Evolutionary conservation across 805 yeast genomes (phyloP).

Genomic region (Metschnikowia corniflorae): DNA sequence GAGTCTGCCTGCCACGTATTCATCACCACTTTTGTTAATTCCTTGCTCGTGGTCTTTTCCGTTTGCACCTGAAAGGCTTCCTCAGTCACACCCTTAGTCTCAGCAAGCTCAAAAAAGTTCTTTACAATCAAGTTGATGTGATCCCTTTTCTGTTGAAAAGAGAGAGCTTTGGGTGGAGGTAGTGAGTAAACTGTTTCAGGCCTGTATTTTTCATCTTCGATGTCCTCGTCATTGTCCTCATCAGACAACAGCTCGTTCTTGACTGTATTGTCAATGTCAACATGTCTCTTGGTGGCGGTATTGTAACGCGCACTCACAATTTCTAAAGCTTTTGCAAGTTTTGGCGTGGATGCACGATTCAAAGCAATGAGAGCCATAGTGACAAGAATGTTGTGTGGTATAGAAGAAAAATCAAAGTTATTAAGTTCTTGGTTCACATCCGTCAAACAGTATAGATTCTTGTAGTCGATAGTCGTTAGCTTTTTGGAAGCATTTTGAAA

Average conservation of each 20-base stretch:
- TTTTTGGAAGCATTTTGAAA: slow-evolving; percentile 32
- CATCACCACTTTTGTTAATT: slow-evolving; percentile 57
- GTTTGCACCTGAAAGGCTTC: slow-evolving; percentile 20
- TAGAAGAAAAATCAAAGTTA: slow-evolving; percentile 63
- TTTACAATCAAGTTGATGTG: slow-evolving; percentile 57
- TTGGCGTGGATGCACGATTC: slow-evolving; percentile 46
- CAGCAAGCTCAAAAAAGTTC: slow-evolving; percentile 52
- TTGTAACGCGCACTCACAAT: slow-evolving; percentile 65
- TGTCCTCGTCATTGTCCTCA: slow-evolving; percentile 19
- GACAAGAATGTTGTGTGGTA: slow-evolving; percentile 62
- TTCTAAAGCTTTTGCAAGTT: slow-evolving; percentile 63
- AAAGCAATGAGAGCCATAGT: slow-evolving; percentile 68
- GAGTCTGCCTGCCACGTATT: slow-evolving; percentile 56
- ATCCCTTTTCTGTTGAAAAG: slow-evolving; percentile 51
- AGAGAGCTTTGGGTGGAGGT: slow-evolving; percentile 55
- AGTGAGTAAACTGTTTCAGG: slow-evolving; percentile 46
- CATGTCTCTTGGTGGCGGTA: slow-evolving; percentile 28
- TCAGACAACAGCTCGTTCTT: slow-evolving; percentile 15
- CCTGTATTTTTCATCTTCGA: slow-evolving; percentile 27
- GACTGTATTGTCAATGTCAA: slow-evolving; percentile 10
- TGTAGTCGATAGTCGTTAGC: slow-evolving; percentile 41
- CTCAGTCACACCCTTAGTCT: slow-evolving; percentile 14
- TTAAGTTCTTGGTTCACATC: slow-evolving; percentile 57
- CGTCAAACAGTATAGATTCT: slow-evolving; percentile 65
- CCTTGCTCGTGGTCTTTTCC: slow-evolving; percentile 35